Evolutionary conservation across 1,284 basidiomycete species (phyloP).

Genomic region (Moniliella sp.): DNA sequence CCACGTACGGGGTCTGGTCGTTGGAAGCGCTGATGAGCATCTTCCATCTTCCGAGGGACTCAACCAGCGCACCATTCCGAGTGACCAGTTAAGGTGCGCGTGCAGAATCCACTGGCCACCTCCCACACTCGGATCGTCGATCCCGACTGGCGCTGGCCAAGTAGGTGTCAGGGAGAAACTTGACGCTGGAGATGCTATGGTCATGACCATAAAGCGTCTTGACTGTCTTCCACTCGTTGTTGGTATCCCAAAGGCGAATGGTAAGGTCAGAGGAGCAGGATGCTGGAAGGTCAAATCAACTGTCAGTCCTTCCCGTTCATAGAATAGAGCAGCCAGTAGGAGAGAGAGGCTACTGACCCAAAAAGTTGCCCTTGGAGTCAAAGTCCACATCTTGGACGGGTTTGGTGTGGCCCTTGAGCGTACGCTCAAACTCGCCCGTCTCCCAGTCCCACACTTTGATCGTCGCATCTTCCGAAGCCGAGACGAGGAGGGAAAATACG

Average conservation of each 20-base stretch:
- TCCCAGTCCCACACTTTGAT: constrained; percentile 93
- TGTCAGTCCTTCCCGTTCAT: not conserved
- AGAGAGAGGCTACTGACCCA: constrained; percentile 42
- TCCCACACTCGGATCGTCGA: constrained; percentile 65
- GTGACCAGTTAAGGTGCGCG: constrained; percentile 36
- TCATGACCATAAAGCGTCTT: constrained; percentile 74
- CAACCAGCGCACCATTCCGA: constrained; percentile 49
- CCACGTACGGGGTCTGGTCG: constrained; percentile 67
- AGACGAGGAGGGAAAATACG: constrained; percentile 57
- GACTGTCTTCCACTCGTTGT: constrained; percentile 66
- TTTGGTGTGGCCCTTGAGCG: constrained; percentile 75
- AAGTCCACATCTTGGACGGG: constrained; percentile 68
- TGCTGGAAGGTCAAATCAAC: constrained; percentile 40
- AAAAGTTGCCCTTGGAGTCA: constrained; percentile 55
- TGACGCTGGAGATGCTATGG: constrained; percentile 62
- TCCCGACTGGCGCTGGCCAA: constrained; percentile 69
- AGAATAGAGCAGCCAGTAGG: not conserved
- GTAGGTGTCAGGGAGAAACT: constrained; percentile 61
- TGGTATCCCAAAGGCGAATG: constrained; percentile 73
- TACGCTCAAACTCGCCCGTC: constrained; percentile 70
- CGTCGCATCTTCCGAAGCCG: constrained; percentile 64
- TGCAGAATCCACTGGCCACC: constrained; percentile 48
- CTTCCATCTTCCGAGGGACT: constrained; percentile 55
- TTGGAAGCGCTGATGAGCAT: constrained; percentile 58
- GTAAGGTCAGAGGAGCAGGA: constrained; percentile 72